Evolutionary conservation across 352 stramenopile genomes (phyloP).

Genomic region (Globisporangium radiosum): DNA sequence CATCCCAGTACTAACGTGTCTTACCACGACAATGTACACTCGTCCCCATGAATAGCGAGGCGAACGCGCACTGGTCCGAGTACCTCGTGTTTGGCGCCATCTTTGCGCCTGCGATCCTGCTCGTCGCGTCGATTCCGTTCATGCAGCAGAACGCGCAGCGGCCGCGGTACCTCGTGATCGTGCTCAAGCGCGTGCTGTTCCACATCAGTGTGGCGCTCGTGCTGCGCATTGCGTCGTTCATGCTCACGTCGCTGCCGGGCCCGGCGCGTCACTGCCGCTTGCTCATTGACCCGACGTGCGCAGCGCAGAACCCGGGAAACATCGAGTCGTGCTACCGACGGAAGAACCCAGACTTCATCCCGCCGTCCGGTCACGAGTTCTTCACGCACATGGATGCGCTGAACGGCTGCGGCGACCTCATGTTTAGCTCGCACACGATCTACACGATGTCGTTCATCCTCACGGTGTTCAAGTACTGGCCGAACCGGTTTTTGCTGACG

Average conservation of each 20-base stretch:
- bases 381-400: conserved; percentile 76
- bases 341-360: conserved; percentile 80
- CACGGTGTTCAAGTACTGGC: conserved; percentile 84
- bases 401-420: conserved; percentile 86
- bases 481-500: conserved; percentile 61
- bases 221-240: conserved; percentile 76
- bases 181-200: conserved; percentile 75
- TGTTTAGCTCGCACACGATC: conserved; percentile 92
- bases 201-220: conserved; percentile 69
- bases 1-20: too few relatives aligned
- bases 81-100: conserved; percentile 71
- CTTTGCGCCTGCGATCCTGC: conserved; percentile 64
- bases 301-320: conserved; percentile 45
- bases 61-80: conserved; percentile 48
- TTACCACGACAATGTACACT: not conserved
- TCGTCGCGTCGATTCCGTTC: conserved; percentile 57
- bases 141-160: conserved; percentile 56
- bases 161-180: conserved; percentile 71
- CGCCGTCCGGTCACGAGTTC: conserved; percentile 35
- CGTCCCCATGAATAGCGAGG: conserved; percentile 14
- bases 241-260: conserved; percentile 64
- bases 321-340: conserved; percentile 40
- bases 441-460: conserved; percentile 88
- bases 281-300: conserved; percentile 58
- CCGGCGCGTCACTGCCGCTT: conserved; percentile 68